Percentiles rank a stretch among this genome's conserved stretches.
Evolutionary conservation across 495 filamentous ascomycete species (phyloP).

Genomic region (Hapsidospora chrysogenum): DNA sequence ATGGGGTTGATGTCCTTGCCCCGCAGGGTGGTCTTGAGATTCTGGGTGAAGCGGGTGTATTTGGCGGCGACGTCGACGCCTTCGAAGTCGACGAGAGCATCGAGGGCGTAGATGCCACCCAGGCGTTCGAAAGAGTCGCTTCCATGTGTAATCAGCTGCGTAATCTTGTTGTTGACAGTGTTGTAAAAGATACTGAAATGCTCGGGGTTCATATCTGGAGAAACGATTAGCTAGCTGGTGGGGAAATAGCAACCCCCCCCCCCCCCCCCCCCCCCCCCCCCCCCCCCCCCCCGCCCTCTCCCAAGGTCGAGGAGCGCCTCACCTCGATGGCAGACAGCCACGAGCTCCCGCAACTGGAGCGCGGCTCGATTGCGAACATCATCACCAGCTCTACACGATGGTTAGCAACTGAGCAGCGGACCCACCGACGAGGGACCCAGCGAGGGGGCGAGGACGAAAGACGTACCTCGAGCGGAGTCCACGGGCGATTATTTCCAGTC

Average conservation of each 20-base stretch:
- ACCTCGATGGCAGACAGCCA: constrained; percentile 19
- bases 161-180: constrained; percentile 58
- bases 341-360: constrained; percentile 14
- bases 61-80: constrained; percentile 89
- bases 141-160: constrained; percentile 60
- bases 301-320: too few species aligned
- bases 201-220: constrained; percentile 55
- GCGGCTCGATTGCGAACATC: constrained; percentile 17
- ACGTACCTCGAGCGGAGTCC: constrained; percentile 18
- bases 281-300: too few species aligned
- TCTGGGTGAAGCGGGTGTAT: constrained; percentile 80
- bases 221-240: constrained; percentile 4
- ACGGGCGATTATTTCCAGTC: constrained; percentile 14
- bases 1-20: constrained; percentile 80
- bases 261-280: too few species aligned
- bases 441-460: too few species aligned
- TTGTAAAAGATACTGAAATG: constrained; percentile 69
- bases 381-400: constrained; percentile 10
- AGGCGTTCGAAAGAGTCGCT: constrained; percentile 74
- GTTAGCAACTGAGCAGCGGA: constrained; percentile 1
- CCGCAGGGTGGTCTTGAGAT: constrained; percentile 70
- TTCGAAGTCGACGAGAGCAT: constrained; percentile 85
- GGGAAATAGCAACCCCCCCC: too few species aligned
- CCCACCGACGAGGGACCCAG: neutral
- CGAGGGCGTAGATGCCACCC: constrained; percentile 81